A percentile compares a stretch with the other conserved stretches of the same genome.
Evolutionary conservation across 352 stramenopile species (phyloP).

Genomic region (Phytopythium chamaehyphon): DNA sequence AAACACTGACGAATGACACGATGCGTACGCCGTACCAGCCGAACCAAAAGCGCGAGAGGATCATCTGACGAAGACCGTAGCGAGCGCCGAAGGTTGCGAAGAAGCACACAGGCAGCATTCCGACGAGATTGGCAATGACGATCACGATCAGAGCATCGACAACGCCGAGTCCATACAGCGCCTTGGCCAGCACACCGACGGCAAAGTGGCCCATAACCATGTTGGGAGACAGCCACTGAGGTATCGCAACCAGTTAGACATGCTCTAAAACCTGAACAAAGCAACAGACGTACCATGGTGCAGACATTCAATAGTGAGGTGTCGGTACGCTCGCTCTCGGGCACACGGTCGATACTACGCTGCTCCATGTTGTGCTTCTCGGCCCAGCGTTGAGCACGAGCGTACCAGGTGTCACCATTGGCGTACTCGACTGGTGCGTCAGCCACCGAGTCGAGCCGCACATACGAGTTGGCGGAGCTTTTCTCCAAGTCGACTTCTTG

Average conservation of each 20-base stretch:
- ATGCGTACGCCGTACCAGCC: slow-evolving; percentile 41
- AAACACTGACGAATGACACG: slow-evolving; percentile 38
- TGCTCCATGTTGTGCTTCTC: slow-evolving; percentile 37
- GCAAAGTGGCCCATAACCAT: slow-evolving; percentile 47
- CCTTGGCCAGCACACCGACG: slow-evolving; percentile 37
- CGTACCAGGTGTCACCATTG: slow-evolving; percentile 18
- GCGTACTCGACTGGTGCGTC: slow-evolving; percentile 1
- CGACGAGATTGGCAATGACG: slow-evolving; percentile 38
- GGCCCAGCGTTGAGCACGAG: slow-evolving; percentile 18
- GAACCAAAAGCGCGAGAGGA: slow-evolving; percentile 45
- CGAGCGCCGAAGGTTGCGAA: slow-evolving; percentile 37
- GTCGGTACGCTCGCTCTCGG: slow-evolving; percentile 36
- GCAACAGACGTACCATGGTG: slow-evolving; percentile 18
- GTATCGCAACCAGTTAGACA: background rate
- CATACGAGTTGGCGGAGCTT: slow-evolving; percentile 1
- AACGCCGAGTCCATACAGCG: slow-evolving; percentile 31
- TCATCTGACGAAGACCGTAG: slow-evolving; percentile 44
- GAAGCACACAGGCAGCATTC: slow-evolving; percentile 38
- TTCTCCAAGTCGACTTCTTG: slow-evolving; percentile 3
- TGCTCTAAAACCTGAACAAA: background rate
- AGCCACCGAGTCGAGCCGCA: background rate
- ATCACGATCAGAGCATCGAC: slow-evolving; percentile 37
- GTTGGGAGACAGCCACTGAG: slow-evolving; percentile 33
- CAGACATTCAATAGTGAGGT: slow-evolving; percentile 33
- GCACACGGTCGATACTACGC: slow-evolving; percentile 43